A percentile compares a stretch with the other conserved stretches of the same genome.
Conservation (phyloP, 192 early-diverging fungal species). For the Coemansia sp. region DNA sequence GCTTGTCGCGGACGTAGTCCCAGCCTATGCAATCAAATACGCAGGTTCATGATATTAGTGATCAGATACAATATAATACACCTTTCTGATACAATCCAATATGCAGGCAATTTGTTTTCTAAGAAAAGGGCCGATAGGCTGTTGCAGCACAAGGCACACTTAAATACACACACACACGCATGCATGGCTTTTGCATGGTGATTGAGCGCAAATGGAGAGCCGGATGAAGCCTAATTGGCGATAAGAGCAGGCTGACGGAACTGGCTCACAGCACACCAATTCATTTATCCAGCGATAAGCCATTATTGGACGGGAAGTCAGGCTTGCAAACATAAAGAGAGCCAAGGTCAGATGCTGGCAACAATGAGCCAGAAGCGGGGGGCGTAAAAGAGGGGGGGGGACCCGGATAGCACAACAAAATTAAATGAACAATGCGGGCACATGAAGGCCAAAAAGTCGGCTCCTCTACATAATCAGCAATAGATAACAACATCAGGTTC, state of each 20-base stretch:
- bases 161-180: background rate
- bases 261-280: background rate
- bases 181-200: background rate
- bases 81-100: background rate
- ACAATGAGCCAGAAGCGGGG: constrained; percentile 7
- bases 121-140: background rate
- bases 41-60: background rate
- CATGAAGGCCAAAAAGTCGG: background rate
- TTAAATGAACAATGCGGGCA: constrained; percentile 7
- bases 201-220: background rate
- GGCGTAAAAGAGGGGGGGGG: background rate
- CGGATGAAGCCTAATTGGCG: background rate
- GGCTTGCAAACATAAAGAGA: background rate
- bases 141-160: background rate
- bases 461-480: background rate
- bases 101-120: background rate
- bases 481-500: background rate
- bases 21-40: constrained; percentile 25
- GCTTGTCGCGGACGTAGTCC: constrained; percentile 7
- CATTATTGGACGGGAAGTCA: background rate
- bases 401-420: background rate
- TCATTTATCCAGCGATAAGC: constrained; percentile 3
- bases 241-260: background rate
- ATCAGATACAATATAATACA: background rate
- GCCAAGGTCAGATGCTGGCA: background rate